Conservation (phyloP, 1,284 basidiomycete genomes). For the Serendipita sp. region DNA sequence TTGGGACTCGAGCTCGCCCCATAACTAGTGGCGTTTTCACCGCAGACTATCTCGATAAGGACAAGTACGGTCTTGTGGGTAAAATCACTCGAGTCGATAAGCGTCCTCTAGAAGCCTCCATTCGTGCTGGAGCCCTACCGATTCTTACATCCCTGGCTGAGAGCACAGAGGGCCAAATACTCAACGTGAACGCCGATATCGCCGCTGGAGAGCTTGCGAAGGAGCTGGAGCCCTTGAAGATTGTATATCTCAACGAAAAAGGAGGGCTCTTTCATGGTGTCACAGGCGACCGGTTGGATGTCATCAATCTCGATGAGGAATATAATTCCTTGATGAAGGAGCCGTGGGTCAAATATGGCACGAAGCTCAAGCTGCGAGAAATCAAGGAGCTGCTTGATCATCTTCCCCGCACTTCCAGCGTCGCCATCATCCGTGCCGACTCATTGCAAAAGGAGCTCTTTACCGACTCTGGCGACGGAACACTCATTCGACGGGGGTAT, state of each 20-base stretch:
- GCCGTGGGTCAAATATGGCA: constrained; percentile 99
- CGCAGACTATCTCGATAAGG: constrained; percentile 85
- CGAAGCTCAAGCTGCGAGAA: constrained; percentile 97
- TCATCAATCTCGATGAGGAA: constrained; percentile 98
- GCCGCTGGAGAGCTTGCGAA: constrained; percentile 92
- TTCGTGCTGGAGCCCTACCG: constrained; percentile 83
- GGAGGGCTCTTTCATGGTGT: constrained; percentile 96
- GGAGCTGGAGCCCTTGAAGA: constrained; percentile 96
- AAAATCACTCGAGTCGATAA: constrained; percentile 89
- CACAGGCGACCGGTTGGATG: constrained; percentile 84
- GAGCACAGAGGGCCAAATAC: constrained; percentile 80
- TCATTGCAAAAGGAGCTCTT: constrained; percentile 96
- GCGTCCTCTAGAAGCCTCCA: constrained; percentile 85
- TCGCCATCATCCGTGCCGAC: constrained; percentile 92
- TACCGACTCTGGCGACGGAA: constrained; percentile 95
- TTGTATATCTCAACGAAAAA: constrained; percentile 97
- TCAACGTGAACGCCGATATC: constrained; percentile 95
- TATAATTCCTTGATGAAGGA: constrained; percentile 96
- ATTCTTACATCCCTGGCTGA: constrained; percentile 89
- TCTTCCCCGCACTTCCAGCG: constrained; percentile 93
- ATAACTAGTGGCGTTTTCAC: constrained; percentile 94
- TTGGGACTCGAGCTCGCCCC: constrained; percentile 86
- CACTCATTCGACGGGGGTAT: constrained; percentile 93
- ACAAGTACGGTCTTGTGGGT: constrained; percentile 89
- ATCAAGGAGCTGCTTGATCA: constrained; percentile 99